Conservation (phyloP, 768 basidiomycete species). For the Rubroboletus satanas region DNA sequence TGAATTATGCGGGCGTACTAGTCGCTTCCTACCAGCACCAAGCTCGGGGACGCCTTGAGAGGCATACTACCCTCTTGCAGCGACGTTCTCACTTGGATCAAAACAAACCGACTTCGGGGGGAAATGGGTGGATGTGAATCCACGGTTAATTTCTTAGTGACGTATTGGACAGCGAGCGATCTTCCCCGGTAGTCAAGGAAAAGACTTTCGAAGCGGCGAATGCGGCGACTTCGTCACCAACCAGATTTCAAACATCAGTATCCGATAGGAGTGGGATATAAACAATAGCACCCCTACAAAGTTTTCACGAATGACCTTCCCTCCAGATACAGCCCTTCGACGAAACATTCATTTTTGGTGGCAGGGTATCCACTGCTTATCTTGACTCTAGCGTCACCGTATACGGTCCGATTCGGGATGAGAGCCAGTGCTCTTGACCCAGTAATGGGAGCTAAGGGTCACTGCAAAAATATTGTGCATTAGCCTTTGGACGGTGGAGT, state of each 20-base stretch:
- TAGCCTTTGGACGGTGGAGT: background rate
- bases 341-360: background rate
- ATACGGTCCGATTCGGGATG: background rate
- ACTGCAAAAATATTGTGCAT: background rate
- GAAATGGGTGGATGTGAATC: background rate
- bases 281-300: background rate
- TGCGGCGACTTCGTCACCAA: background rate
- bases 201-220: background rate
- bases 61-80: background rate
- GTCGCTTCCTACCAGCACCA: background rate
- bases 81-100: background rate
- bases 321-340: conserved; percentile 5
- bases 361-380: conserved; percentile 1
- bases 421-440: conserved; percentile 5
- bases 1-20: background rate
- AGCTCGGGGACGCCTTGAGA: background rate
- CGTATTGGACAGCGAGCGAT: no score
- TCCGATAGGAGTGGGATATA: background rate
- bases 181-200: background rate
- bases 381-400: conserved; percentile 3
- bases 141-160: background rate
- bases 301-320: conserved; percentile 14
- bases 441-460: background rate
- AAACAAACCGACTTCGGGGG: background rate
- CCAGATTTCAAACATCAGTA: background rate